These are phyloP conservation scores for Rhodomyrtus psidioides DNA, from an alignment of 441 rosid genomes.

Conservation along the genomic window DNA sequence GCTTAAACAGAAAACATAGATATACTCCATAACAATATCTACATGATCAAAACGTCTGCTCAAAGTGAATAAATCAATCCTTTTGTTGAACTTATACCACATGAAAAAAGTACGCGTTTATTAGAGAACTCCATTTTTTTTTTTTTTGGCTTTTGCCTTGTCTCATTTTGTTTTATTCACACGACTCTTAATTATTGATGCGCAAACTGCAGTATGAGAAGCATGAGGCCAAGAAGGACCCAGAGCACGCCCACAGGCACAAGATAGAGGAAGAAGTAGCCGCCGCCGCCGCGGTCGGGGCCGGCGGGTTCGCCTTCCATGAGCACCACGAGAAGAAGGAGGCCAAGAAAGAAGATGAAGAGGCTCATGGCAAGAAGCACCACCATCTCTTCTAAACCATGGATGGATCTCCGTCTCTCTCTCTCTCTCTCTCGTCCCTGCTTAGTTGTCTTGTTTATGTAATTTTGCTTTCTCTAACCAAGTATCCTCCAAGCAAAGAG, in stretches of 20 bases:
- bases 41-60: not conserved
- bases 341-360: conserved; percentile 28
- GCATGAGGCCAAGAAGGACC: conserved; percentile 42
- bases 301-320: conserved; percentile 44
- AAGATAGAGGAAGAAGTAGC: conserved; percentile 49
- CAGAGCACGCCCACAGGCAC: conserved; percentile 52
- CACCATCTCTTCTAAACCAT: conserved; percentile 31
- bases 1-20: not conserved
- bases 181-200: not conserved
- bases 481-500: not conserved
- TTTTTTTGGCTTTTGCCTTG: not conserved
- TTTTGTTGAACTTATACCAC: not conserved
- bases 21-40: not conserved
- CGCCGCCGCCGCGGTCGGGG: conserved; percentile 31
- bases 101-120: not conserved
- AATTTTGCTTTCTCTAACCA: not conserved
- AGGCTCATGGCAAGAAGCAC: conserved; percentile 45
- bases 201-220: conserved; percentile 32
- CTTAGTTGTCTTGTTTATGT: not conserved
- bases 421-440: not conserved
- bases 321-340: conserved; percentile 52
- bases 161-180: not conserved
- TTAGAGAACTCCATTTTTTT: too few species aligned
- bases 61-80: not conserved
- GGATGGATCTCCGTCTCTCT: not conserved